A percentile compares a stretch with the other conserved stretches of the same genome.
phyloP scores from a whole-genome alignment of 495 filamentous ascomycete species.

The Sporormia fimetaria region DNA sequence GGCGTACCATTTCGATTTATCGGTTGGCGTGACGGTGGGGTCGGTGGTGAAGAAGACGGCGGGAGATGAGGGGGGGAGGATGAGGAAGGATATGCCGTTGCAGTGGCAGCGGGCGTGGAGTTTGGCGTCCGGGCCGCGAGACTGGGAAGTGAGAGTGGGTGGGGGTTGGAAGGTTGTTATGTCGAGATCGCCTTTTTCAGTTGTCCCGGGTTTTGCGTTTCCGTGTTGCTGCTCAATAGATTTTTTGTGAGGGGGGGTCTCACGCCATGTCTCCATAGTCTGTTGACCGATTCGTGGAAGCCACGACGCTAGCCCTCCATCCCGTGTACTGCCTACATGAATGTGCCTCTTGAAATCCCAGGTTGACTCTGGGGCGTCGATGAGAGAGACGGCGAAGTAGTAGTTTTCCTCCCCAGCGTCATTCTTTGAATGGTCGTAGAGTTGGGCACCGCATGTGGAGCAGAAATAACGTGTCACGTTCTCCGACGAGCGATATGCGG shows the following conservation, averaged over 20 bases:
- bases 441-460: slow-evolving; percentile 51
- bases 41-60: slow-evolving; percentile 36
- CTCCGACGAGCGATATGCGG: slow-evolving; percentile 39
- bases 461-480: slow-evolving; percentile 53
- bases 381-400: slow-evolving; percentile 33
- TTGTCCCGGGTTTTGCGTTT: neutral
- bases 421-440: slow-evolving; percentile 20
- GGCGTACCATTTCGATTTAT: slow-evolving; percentile 37
- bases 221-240: neutral
- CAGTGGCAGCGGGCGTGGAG: slow-evolving; percentile 36
- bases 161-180: neutral
- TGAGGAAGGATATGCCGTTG: slow-evolving; percentile 37
- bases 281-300: slow-evolving; percentile 1
- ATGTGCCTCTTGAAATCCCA: slow-evolving; percentile 38
- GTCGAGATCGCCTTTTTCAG: neutral
- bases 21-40: slow-evolving; percentile 13
- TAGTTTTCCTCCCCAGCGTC: slow-evolving; percentile 27
- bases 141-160: neutral
- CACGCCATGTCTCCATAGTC: slow-evolving; percentile 9
- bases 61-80: slow-evolving; percentile 35
- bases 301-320: slow-evolving; percentile 47
- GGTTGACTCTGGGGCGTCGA: slow-evolving; percentile 29
- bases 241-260: neutral
- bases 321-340: slow-evolving; percentile 38
- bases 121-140: neutral